Conservation (phyloP, 1,284 basidiomycete genomes). For the Gymnopus androsaceus region DNA sequence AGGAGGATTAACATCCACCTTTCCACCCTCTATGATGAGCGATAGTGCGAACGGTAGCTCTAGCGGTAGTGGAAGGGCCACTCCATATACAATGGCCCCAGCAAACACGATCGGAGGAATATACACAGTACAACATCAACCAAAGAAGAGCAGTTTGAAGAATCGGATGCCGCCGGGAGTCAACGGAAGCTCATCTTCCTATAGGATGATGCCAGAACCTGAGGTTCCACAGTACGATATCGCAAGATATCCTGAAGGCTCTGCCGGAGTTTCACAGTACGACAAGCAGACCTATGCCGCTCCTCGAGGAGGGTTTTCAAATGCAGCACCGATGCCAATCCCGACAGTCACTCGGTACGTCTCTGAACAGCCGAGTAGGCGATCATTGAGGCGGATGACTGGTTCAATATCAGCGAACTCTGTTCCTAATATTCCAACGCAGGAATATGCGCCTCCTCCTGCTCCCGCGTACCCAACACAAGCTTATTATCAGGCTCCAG, state of each 20-base stretch:
- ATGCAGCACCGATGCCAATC: too few relatives aligned
- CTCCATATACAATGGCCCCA: background rate
- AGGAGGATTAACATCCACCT: conserved; percentile 2
- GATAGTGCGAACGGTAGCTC: background rate
- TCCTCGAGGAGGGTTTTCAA: too few relatives aligned
- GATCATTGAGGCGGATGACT: background rate
- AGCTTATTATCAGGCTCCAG: too few relatives aligned
- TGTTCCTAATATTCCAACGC: too few relatives aligned
- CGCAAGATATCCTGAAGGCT: too few relatives aligned
- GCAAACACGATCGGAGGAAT: background rate
- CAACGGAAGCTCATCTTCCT: background rate
- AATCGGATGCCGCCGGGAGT: background rate
- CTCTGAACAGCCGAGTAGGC: background rate
- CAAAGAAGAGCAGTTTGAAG: conserved; percentile 1
- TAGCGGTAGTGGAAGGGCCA: background rate
- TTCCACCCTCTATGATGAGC: conserved; percentile 1
- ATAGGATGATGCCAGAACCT: background rate
- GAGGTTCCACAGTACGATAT: background rate
- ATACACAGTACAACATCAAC: background rate
- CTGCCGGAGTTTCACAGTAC: too few relatives aligned
- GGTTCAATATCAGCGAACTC: too few relatives aligned
- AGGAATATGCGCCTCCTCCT: too few relatives aligned
- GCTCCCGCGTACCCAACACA: too few relatives aligned
- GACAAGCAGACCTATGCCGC: too few relatives aligned
- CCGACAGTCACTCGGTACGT: too few relatives aligned